Evolutionary conservation across 176 grass and related monocot species (phyloP).

Genomic region (Eleusine indica): DNA sequence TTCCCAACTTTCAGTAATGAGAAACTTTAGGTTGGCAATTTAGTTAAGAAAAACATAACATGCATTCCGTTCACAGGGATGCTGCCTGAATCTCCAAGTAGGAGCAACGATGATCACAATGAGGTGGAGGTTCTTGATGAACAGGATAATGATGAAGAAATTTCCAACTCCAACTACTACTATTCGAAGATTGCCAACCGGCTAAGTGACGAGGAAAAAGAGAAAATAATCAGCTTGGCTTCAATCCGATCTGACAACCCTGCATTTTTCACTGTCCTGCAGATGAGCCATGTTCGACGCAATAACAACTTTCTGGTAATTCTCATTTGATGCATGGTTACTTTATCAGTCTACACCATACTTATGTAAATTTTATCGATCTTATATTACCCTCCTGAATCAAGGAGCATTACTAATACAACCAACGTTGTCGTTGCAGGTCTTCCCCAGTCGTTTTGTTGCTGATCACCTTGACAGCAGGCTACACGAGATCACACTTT

Average conservation of each 20-base stretch:
- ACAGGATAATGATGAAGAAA: conserved; percentile 7
- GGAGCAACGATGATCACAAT: neutral
- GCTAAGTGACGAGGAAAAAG: neutral
- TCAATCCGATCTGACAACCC: conserved; percentile 36
- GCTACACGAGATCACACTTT: neutral
- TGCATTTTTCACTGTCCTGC: conserved; percentile 43
- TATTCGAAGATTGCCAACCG: neutral
- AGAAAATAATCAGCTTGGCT: conserved; percentile 26
- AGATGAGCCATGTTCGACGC: neutral
- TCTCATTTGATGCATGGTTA: neutral
- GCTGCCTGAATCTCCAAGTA: neutral
- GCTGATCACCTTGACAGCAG: conserved; percentile 26
- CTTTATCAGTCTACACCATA: neutral
- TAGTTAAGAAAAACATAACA: too few species aligned
- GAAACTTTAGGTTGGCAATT: too few species aligned
- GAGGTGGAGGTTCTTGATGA: neutral
- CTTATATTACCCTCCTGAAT: too few species aligned
- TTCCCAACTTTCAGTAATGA: too few species aligned
- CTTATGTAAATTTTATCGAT: neutral
- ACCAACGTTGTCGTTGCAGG: conserved; percentile 19
- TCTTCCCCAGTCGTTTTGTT: conserved; percentile 29
- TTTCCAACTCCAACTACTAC: conserved; percentile 6
- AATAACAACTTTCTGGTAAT: neutral
- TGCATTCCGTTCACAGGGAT: neutral
- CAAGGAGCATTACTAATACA: neutral